Conservation (phyloP, 768 basidiomycete genomes). For the Kwoniella sp. region DNA sequence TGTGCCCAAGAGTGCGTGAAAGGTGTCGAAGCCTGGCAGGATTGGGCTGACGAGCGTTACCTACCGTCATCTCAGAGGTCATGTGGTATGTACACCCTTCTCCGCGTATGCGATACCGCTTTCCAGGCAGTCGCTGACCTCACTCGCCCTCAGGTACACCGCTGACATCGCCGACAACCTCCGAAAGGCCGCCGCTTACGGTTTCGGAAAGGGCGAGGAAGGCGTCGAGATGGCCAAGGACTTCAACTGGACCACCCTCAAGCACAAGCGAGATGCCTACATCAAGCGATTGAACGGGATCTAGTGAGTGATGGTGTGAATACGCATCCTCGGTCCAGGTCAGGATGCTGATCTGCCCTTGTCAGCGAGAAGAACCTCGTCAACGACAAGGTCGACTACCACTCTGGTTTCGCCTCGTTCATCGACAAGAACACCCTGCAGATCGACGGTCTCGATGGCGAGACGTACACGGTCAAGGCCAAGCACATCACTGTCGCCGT, state of each 20-base stretch:
- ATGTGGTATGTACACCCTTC: constrained; percentile 90
- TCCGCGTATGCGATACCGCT: neutral
- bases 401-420: constrained; percentile 72
- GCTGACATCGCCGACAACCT: constrained; percentile 70
- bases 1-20: constrained; percentile 79
- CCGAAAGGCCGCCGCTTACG: constrained; percentile 63
- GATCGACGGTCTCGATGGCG: constrained; percentile 61
- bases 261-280: constrained; percentile 91
- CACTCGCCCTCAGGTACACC: constrained; percentile 43
- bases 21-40: neutral
- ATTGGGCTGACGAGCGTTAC: neutral
- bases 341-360: neutral
- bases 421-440: constrained; percentile 66
- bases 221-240: constrained; percentile 53
- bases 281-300: constrained; percentile 83
- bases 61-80: constrained; percentile 57
- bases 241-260: constrained; percentile 88
- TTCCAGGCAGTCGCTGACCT: too few species aligned
- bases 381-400: constrained; percentile 81
- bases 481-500: constrained; percentile 79
- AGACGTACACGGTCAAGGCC: constrained; percentile 66
- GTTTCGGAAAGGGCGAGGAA: constrained; percentile 53
- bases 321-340: neutral
- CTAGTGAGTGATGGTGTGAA: constrained; percentile 54
- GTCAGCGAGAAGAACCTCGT: constrained; percentile 68